Evolutionary conservation across 352 stramenopile species (phyloP), one percentile per base, ranked within the genome.

Genomic region (Phytophthora sp.): DNA sequence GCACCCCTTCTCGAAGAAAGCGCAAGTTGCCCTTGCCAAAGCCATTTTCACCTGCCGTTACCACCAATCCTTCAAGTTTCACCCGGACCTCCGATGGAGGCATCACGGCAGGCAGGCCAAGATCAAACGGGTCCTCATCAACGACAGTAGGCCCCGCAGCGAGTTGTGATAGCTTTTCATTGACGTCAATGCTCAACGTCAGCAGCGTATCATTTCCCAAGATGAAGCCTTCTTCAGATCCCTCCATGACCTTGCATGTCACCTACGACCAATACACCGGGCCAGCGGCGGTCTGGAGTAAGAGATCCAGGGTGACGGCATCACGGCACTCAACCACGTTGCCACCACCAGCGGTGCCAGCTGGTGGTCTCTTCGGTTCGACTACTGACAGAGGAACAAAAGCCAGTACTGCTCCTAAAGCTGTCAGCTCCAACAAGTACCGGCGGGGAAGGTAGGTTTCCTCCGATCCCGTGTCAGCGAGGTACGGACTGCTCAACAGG

Each of bases 201-300:
- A 50, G 26, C 30, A 63, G 7, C 1, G 18, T 56, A 24, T 35
- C 35, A 20, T 61, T 61, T 1, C 51, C 41, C 3, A 66, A 42
- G 8, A 72, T 36, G 18, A 67, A 63, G 15, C 49, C 39, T n/a
- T 49, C 35, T 31, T 66, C 41, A 9, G 6, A 3, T 9, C 15
- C 31, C 29, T 54, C 36, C 24, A 70, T 47, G 2, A 65, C 23
- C 7, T 56, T 41, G 20, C 44, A 63, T 51, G 2, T 57, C 39
- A 2, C 30, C 8, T 5, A 65, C 15, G n/a, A n/a, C n/a, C n/a
- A n/a, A 33, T 53, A 33, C 1, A 72, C 56, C 11, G 20, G 26
- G 0, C 63, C 51, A 16, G 50, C 42, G 0, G 35, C 64, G 11
- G 50, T 67, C 24, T 62, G n/a, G 1, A 72, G 35, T 11, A 58